Conservation (phyloP, 306 rosid species). For the Lathyrus tuberosus region DNA sequence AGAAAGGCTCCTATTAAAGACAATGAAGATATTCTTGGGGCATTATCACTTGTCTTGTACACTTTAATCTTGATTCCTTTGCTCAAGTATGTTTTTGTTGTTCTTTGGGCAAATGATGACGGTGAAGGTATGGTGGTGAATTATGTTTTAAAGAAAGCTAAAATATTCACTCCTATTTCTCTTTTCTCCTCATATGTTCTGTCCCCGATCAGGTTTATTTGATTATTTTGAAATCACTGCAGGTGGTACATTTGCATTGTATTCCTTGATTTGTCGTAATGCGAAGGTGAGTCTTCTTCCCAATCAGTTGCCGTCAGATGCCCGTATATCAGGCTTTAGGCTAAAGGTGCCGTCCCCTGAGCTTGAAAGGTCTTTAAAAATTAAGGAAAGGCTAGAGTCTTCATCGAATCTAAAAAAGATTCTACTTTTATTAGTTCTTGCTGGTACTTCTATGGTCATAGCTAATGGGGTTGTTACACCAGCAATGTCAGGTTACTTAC, state of each 20-base stretch:
- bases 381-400: slow-evolving; percentile 89
- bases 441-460: slow-evolving; percentile 98
- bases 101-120: slow-evolving; percentile 94
- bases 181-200: slow-evolving; percentile 8
- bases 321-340: slow-evolving; percentile 94
- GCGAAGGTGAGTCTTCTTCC: slow-evolving; percentile 99
- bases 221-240: slow-evolving; percentile 47
- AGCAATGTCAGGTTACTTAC: slow-evolving; percentile 79
- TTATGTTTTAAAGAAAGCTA: slow-evolving; percentile 18
- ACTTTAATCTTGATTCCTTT: slow-evolving; percentile 90
- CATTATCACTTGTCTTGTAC: slow-evolving; percentile 85
- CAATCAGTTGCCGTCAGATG: slow-evolving; percentile 94
- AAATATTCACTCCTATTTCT: background rate
- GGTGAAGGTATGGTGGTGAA: slow-evolving; percentile 78
- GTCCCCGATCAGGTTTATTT: background rate
- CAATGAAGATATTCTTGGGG: slow-evolving; percentile 90
- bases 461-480: slow-evolving; percentile 98
- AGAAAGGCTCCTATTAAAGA: slow-evolving; percentile 86
- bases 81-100: slow-evolving; percentile 89
- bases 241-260: slow-evolving; percentile 99
- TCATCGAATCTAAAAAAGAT: slow-evolving; percentile 84
- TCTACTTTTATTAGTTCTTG: slow-evolving; percentile 83
- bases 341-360: slow-evolving; percentile 95
- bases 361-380: slow-evolving; percentile 93
- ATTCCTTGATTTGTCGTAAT: slow-evolving; percentile 97